These are phyloP conservation scores for Vaccinium darrowii DNA, from an alignment of 148 eudicot species.

Conservation along the genomic window DNA sequence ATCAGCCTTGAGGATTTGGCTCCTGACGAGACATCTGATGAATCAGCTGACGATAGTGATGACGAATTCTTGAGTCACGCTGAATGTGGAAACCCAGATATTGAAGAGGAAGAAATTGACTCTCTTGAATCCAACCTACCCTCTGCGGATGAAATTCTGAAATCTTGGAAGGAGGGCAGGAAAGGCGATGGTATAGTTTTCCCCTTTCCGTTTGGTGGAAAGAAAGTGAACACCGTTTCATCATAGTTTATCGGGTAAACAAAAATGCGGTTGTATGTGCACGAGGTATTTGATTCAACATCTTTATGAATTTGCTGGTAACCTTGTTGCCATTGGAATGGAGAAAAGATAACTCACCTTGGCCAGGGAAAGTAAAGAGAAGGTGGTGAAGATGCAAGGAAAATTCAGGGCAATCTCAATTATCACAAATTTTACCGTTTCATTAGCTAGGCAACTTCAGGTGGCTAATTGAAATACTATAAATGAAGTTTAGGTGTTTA, in stretches of 20 bases:
- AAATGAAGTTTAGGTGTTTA: no score
- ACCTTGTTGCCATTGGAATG: not conserved
- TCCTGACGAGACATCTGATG: conserved; percentile 22
- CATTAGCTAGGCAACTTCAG: not conserved
- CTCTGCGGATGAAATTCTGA: conserved; percentile 66
- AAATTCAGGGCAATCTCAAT: not conserved
- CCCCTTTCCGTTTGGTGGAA: conserved; percentile 14
- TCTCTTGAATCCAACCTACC: conserved; percentile 34
- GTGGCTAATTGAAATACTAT: no score
- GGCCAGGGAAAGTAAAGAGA: not conserved
- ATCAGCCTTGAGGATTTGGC: conserved; percentile 20
- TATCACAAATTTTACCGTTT: not conserved
- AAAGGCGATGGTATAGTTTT: conserved; percentile 27
- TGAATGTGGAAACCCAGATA: conserved; percentile 22
- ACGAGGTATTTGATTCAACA: not conserved
- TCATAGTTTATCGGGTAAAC: not conserved
- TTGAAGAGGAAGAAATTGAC: conserved; percentile 23
- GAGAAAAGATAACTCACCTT: not conserved
- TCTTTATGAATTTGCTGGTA: not conserved
- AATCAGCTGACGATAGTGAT: conserved; percentile 21
- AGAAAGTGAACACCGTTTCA: not conserved
- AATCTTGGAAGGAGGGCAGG: conserved; percentile 64
- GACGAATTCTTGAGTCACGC: conserved; percentile 14
- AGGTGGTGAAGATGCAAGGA: not conserved
- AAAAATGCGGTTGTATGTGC: not conserved